phyloP scores from a whole-genome alignment of 2,329 filamentous ascomycete genomes.

The Apiospora kogelbergensis region DNA sequence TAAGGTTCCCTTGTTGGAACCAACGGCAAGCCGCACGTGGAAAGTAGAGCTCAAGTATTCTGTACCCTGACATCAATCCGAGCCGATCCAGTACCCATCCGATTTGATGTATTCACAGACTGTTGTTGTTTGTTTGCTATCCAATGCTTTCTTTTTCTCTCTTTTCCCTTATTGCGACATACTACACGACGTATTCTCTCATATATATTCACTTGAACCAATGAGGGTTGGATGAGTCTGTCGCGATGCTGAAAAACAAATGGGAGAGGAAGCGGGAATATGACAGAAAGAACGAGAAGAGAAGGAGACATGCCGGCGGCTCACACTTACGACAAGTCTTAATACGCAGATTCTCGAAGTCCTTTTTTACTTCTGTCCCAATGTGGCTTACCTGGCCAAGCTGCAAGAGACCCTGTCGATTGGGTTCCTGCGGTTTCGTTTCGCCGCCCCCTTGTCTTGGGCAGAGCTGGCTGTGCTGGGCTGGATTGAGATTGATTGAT shows the following conservation, averaged over 20 bases:
- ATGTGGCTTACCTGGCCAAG: slow-evolving; percentile 11
- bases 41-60: slow-evolving; percentile 2
- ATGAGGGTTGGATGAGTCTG: neutral
- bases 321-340: slow-evolving; percentile 7
- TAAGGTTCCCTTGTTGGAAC: slow-evolving; percentile 8
- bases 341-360: neutral
- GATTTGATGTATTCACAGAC: neutral
- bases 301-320: neutral
- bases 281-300: neutral
- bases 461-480: neutral
- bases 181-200: slow-evolving; percentile 2
- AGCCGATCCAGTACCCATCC: neutral
- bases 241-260: neutral
- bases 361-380: slow-evolving; percentile 2
- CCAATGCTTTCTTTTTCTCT: neutral
- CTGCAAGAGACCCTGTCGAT: slow-evolving; percentile 10
- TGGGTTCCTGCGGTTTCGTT: slow-evolving; percentile 10
- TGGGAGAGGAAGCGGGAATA: neutral
- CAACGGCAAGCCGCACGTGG: slow-evolving; percentile 7
- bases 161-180: neutral
- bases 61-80: neutral
- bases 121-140: slow-evolving; percentile 7
- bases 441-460: neutral
- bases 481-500: neutral
- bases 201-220: slow-evolving; percentile 9